Percentiles rank a stretch among this genome's conserved stretches.
Conservation (phyloP, 2,329 filamentous ascomycete genomes). For the Fusarium chlamydosporum region DNA sequence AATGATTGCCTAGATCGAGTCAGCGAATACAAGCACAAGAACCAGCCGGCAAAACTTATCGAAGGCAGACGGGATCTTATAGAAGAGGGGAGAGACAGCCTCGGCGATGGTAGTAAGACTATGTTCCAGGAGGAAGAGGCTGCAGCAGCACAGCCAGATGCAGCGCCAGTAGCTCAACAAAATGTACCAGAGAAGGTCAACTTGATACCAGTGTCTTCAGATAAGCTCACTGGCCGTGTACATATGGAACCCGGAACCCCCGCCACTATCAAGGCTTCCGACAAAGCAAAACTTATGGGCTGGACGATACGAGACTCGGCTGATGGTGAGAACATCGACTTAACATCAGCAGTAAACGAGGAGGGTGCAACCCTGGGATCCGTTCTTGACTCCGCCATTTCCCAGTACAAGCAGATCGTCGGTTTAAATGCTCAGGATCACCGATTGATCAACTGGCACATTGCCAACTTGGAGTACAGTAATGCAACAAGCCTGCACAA, state of each 20-base stretch:
- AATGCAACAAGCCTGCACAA: slow-evolving; percentile 91
- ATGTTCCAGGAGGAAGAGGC: slow-evolving; percentile 80
- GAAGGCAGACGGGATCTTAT: slow-evolving; percentile 88
- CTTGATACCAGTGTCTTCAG: slow-evolving; percentile 74
- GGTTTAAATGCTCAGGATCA: slow-evolving; percentile 89
- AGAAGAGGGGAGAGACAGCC: slow-evolving; percentile 84
- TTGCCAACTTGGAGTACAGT: slow-evolving; percentile 97
- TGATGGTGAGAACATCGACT: slow-evolving; percentile 76
- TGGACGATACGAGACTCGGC: slow-evolving; percentile 79
- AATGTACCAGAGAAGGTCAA: slow-evolving; percentile 67
- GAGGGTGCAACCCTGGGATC: slow-evolving; percentile 83
- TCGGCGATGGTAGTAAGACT: slow-evolving; percentile 76
- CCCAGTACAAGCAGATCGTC: slow-evolving; percentile 86
- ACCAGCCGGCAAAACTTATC: slow-evolving; percentile 76
- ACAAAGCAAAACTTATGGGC: slow-evolving; percentile 84
- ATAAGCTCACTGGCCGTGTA: slow-evolving; percentile 78
- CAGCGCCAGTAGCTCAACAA: slow-evolving; percentile 66
- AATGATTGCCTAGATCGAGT: slow-evolving; percentile 95
- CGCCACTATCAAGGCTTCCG: slow-evolving; percentile 78
- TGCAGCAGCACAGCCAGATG: slow-evolving; percentile 71
- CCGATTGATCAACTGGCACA: slow-evolving; percentile 95
- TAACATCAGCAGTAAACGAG: slow-evolving; percentile 74
- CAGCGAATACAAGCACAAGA: slow-evolving; percentile 88
- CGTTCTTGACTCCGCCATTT: slow-evolving; percentile 92
- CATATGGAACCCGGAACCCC: slow-evolving; percentile 79